Conservation (phyloP, 2,329 filamentous ascomycete species). For the Xylaria multiplex region DNA sequence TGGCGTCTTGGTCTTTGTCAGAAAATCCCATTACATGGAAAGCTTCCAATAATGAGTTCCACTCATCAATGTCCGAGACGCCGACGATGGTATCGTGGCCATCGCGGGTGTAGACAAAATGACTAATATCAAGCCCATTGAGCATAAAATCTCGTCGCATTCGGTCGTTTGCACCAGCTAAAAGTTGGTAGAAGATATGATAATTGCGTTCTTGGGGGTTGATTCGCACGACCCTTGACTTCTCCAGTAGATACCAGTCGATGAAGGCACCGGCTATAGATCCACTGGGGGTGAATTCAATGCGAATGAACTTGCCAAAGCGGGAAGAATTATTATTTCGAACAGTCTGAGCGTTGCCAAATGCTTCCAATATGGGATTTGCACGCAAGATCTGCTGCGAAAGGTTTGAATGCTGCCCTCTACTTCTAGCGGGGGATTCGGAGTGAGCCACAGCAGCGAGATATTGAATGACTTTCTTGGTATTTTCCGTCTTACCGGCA, state of each 20-base stretch:
- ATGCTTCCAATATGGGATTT: conserved; percentile 96
- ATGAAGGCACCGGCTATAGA: conserved; percentile 96
- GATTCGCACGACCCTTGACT: conserved; percentile 93
- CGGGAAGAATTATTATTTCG: conserved; percentile 98
- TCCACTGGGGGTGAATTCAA: conserved; percentile 88
- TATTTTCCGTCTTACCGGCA: conserved; percentile 98
- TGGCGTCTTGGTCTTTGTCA: conserved; percentile 81
- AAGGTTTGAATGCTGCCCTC: conserved; percentile 78
- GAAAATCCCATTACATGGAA: conserved; percentile 95
- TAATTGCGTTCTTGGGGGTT: conserved; percentile 93
- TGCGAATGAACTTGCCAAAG: conserved; percentile 98
- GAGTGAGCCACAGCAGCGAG: conserved; percentile 91
- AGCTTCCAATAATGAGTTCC: conserved; percentile 88
- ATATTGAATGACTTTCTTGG: conserved; percentile 99
- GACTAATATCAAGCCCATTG: conserved; percentile 77
- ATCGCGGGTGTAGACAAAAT: conserved; percentile 91
- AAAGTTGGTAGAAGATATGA: conserved; percentile 95
- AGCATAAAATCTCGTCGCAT: conserved; percentile 83
- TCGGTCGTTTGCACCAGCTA: conserved; percentile 80
- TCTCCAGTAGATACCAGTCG: conserved; percentile 97
- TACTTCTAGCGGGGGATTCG: conserved; percentile 73
- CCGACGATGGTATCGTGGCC: conserved; percentile 93
- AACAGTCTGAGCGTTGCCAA: conserved; percentile 97
- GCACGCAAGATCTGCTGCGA: conserved; percentile 96
- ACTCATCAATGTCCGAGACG: conserved; percentile 90